Evolutionary conservation across 768 basidiomycete species (phyloP), one percentile per base, ranked within the genome.

Genomic region (Lyophyllum atratum): DNA sequence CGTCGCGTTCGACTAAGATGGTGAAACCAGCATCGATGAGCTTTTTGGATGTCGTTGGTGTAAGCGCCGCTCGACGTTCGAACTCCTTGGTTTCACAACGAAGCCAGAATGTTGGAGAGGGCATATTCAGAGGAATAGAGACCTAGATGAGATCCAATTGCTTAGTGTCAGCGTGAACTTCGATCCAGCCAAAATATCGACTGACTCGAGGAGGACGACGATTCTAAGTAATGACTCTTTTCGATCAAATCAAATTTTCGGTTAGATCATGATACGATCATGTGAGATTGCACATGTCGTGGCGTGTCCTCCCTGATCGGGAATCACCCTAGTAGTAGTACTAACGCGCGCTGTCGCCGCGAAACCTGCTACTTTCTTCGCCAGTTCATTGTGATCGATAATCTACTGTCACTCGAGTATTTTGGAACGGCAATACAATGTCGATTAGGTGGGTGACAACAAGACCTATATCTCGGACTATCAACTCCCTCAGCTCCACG

Each of bases 71-170:
- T 46, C 97, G 92, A 54, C 86, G 86, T 74, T 99, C 97, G 61
- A 95, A 95, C 60, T 86, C 83, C 73, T 98, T 99, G 71, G 88
- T 97, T 80, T 99, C 97, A 78, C 95, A 97, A 64, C 97, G 88
- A 42, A 99, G 84, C 96, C 96, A 99, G 65, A 99, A 82, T 14
- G 72, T 64, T 29, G 74, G 75, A 52, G 73, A 78, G 66, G 84
- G 64, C 85, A 87, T 87, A 55, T 64, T 69, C 52, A 55, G 51
- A 39, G 33, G 22, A 4, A 21, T 49, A 25, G 12, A 40, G 19
- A 1, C 3, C 3, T 46, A 11, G 28, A 12, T 19, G 31, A 22
- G 24, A 28, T 26, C 21, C 28, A 4, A 39, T 8, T 29, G 17
- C 12, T 17, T 4, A 10, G n/a, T 40, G 17, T 40, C n/a, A 40